Evolutionary conservation across 768 basidiomycete species (phyloP), one percentile per base, ranked within the genome.

Genomic region (Suillus americanus): DNA sequence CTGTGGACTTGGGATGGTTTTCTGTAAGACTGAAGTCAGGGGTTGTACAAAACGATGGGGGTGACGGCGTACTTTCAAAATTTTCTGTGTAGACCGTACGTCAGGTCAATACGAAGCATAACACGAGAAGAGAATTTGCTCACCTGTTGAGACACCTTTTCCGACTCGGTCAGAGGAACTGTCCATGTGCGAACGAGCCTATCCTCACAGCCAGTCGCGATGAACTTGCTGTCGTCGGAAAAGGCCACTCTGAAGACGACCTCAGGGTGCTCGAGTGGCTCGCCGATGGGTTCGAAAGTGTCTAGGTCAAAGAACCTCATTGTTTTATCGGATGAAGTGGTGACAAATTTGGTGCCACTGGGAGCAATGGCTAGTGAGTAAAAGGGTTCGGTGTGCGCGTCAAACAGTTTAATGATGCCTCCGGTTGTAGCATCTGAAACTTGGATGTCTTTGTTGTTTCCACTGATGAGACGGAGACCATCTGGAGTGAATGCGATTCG

Each of bases 231-330:
- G 28, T 51, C 50, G 9, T 51, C 50, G 16, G 50, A 51, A 51
- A 51, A 51, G 8, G 18, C 50, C 16, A 30, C 7, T 3, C 25
- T 3, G 0, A 0, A 2, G 25, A 50, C 50, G 1, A 0, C 3
- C 28, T 28, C 2, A 51, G 28, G 50, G 28, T 51, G 28, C 8
- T 51, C 50, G 8, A 51, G 25, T 51, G 28, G 50, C 16, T 30
- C 28, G 9, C 16, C 16, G 28, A 51, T 51, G 8, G 28, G 50
- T 30, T 51, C 16, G 16, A 30, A 28, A 2, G 28, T 51, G 18
- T 8, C 2, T 28, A 51, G 14, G 28, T 51, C 50, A 30, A 51
- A 51, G 28, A 51, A 30, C 16, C 50, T 16, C 8, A 16, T 51
- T 1, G 50, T 51, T 18, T 51, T 30, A 28, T 51, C 50, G 28